Evolutionary conservation across 768 basidiomycete species (phyloP), one percentile per base, ranked within the genome.

Genomic region (Pleurotus tuoliensis): DNA sequence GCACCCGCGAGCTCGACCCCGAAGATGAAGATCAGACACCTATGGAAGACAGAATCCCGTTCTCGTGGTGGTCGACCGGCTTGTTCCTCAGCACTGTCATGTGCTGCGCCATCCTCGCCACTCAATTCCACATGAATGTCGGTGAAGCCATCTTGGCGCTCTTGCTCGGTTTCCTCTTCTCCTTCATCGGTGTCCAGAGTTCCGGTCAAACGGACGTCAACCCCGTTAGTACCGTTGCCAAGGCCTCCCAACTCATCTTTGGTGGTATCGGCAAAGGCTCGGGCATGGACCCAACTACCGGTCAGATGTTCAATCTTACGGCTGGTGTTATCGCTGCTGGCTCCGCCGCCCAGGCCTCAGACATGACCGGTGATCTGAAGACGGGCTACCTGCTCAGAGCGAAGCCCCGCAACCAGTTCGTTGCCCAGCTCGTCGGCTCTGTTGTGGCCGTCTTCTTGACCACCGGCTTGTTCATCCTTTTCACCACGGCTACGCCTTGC

Each of bases 351-450:
- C 82, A 84, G 63, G 76, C 82, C 20, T 63, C 77, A 27, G 86
- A 87, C 64, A 86, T 87, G 86, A 81, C 80, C 46, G 79, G 83
- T 56, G 86, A 87, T 65, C 66, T 87, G 62, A 86, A 87, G 71
- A 83, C 86, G n/a, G 82, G 83, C 58, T 85, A 85, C 66, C 81
- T 87, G 57, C 76, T 86, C 22, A 74, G 85, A 50, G 80, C 83
- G 11, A 86, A 83, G 61, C 85, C 85, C 39, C 76, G 69, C 55
- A 81, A 82, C 66, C 81, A 86, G 69, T 86, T 86, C 63, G 71
- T 82, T 58, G 82, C 80, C 22, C 83, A 84, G 67, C 69, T 84
- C 38, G 16, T 46, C 58, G 84, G 85, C 51, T 73, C 83, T 18
- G 71, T 83, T 55, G 80, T 85, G 47, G 78, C 86, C 18, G 72